Evolutionary conservation across 1,284 basidiomycete genomes (phyloP).

Genomic region (Chalciporus sp.): DNA sequence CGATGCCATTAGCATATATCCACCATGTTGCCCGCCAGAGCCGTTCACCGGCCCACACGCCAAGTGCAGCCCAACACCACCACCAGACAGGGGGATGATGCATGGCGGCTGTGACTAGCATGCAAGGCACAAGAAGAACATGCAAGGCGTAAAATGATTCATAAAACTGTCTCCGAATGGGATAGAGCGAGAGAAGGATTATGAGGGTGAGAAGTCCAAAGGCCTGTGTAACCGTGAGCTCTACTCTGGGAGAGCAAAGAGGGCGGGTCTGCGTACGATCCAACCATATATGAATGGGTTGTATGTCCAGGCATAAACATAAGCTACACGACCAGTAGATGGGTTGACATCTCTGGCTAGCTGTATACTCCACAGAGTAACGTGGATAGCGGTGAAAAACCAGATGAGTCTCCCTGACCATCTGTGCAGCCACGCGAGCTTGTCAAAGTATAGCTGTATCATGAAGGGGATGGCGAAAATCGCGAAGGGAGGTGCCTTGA

Average conservation of each 20-base stretch:
- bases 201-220: slow-evolving; percentile 73
- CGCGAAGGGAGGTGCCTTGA: slow-evolving; percentile 84
- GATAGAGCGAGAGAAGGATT: slow-evolving; percentile 62
- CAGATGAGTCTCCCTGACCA: slow-evolving; percentile 78
- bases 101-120: slow-evolving; percentile 60
- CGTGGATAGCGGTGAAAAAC: slow-evolving; percentile 70
- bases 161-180: slow-evolving; percentile 70
- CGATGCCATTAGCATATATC: slow-evolving; percentile 64
- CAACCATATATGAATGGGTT: slow-evolving; percentile 76
- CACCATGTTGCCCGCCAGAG: slow-evolving; percentile 61
- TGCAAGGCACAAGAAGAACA: slow-evolving; percentile 64
- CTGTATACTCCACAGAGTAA: slow-evolving; percentile 77
- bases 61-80: slow-evolving; percentile 70
- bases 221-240: slow-evolving; percentile 46
- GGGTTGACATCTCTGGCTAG: slow-evolving; percentile 54
- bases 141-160: slow-evolving; percentile 80
- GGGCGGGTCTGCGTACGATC: slow-evolving; percentile 50
- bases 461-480: slow-evolving; percentile 73
- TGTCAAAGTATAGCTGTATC: slow-evolving; percentile 77
- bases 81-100: slow-evolving; percentile 73
- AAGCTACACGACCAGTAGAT: slow-evolving; percentile 56
- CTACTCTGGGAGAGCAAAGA: slow-evolving; percentile 5
- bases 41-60: slow-evolving; percentile 70
- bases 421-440: slow-evolving; percentile 72
- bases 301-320: slow-evolving; percentile 67